Percentiles rank a stretch among this genome's conserved stretches.
Conservation (phyloP, 768 basidiomycete species). For the Lactarius akahatsu region DNA sequence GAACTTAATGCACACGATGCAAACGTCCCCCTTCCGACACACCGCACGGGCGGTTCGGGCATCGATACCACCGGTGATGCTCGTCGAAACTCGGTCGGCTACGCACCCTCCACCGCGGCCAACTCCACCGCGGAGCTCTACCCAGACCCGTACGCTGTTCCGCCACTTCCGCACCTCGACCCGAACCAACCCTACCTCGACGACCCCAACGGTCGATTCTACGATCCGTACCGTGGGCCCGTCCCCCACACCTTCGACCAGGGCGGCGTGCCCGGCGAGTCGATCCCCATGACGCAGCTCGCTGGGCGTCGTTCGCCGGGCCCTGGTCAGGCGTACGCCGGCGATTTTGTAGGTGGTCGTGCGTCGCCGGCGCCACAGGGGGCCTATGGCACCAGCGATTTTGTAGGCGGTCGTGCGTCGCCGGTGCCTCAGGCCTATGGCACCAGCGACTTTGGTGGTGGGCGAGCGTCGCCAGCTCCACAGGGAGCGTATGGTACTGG, state of each 20-base stretch:
- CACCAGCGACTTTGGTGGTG: constrained; percentile 12
- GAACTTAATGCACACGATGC: constrained; percentile 69
- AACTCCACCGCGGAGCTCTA: constrained; percentile 49
- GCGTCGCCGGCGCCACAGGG: constrained; percentile 15
- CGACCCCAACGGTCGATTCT: constrained; percentile 55
- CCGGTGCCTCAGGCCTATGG: constrained; percentile 10
- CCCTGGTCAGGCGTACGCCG: constrained; percentile 30
- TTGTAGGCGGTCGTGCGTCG: constrained; percentile 21
- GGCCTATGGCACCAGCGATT: constrained; percentile 7
- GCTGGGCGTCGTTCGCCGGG: constrained; percentile 33
- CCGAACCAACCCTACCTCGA: constrained; percentile 76
- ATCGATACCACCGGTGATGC: constrained; percentile 67
- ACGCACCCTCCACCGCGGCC: constrained; percentile 45
- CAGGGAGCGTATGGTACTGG: constrained; percentile 21
- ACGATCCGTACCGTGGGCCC: constrained; percentile 82
- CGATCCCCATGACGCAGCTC: constrained; percentile 74
- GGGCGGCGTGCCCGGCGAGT: constrained; percentile 43
- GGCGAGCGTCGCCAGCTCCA: constrained; percentile 25
- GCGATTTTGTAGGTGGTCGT: constrained; percentile 18
- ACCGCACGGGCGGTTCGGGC: constrained; percentile 68
- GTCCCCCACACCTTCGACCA: constrained; percentile 63
- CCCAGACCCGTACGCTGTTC: constrained; percentile 76
- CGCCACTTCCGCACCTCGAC: constrained; percentile 78
- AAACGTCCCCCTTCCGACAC: constrained; percentile 55
- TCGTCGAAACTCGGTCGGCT: constrained; percentile 47